Evolutionary conservation across 78 protist genomes (phyloP), one percentile per base, ranked within the genome.

Genomic region (Paratrimastix pyriformis): DNA sequence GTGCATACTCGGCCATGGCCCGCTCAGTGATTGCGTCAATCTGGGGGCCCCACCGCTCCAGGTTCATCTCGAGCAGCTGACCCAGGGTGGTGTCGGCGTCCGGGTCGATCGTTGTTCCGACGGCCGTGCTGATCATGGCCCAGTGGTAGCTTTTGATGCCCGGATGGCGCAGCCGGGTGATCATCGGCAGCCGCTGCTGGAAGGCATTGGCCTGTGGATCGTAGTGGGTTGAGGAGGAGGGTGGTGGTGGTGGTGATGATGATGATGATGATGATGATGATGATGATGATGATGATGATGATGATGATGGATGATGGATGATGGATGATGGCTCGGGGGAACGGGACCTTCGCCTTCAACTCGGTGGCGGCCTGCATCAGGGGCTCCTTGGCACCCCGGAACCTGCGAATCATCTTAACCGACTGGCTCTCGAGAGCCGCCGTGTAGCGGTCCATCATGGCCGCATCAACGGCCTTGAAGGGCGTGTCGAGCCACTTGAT

Each of bases 1-100:
- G 15, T 62, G 68, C 68, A 62, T 62, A 21, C 68, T 62, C 68
- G 18, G 68, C 68, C 37, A 33, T 62, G 11, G 68, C 68, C 15
- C 21, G 15, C 13, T 62, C 68, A 13, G 68, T 21, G 68, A 62
- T 62, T 62, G 68, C 21, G 15, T 29, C 13, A 21, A 62, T 62
- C 68, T 15, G 29, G 15, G 68, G 68, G n/a, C n/a, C n/a, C 13
- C 21, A 62, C 18, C 21, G 15, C 68, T 62, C 68, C 68, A 62
- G 18, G 13, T 62, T 62, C 68, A 62, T 62, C 68, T 62, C 68
- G 15, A 62, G 68, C 68, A 62, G 15, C 68, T 15, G 15, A 15
- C 68, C 68, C 39, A 62, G 68, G 11, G 68, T 62, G 37, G 45
- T 33, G 68, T 62, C 15, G 29, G 15, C 15, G 68, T 29, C 21